Percentiles rank a stretch among this genome's conserved stretches.
These are phyloP conservation scores for Candida orba DNA, from an alignment of 805 yeast species.

Conservation along the genomic window DNA sequence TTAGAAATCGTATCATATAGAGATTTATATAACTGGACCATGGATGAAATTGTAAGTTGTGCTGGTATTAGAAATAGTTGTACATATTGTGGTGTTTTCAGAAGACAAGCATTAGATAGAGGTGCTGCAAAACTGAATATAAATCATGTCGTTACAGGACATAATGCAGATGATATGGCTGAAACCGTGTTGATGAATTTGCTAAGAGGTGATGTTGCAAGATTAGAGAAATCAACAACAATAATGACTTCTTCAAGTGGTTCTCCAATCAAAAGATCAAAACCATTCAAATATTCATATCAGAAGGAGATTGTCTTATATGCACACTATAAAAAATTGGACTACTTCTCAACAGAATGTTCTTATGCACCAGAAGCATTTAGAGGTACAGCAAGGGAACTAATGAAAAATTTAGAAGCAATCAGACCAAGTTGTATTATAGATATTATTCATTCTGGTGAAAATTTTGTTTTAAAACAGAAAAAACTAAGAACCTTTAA, in stretches of 20 bases:
- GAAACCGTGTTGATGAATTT: conserved; percentile 95
- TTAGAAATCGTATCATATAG: conserved; percentile 76
- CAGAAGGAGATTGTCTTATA: conserved; percentile 96
- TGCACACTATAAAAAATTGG: conserved; percentile 93
- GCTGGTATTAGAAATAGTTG: conserved; percentile 93
- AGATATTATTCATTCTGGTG: conserved; percentile 93
- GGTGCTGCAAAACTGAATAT: conserved; percentile 87
- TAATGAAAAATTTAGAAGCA: conserved; percentile 84
- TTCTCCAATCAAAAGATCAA: conserved; percentile 87
- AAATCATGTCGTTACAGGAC: conserved; percentile 93
- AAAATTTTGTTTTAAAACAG: conserved; percentile 61
- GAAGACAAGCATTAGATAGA: conserved; percentile 94
- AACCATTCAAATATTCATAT: conserved; percentile 92
- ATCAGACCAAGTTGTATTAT: conserved; percentile 88
- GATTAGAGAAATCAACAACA: conserved; percentile 81
- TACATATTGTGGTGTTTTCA: conserved; percentile 94
- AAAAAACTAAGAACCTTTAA: conserved; percentile 37
- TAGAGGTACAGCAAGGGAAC: conserved; percentile 91
- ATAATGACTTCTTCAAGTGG: conserved; percentile 78
- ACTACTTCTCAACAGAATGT: conserved; percentile 95
- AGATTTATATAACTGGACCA: conserved; percentile 93
- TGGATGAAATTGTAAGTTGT: conserved; percentile 95
- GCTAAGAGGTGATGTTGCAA: conserved; percentile 90
- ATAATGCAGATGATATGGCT: conserved; percentile 99
- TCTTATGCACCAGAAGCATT: conserved; percentile 98